These are phyloP conservation scores for Aspergillus ellipticus DNA, from an alignment of 495 filamentous ascomycete genomes.

Conservation along the genomic window DNA sequence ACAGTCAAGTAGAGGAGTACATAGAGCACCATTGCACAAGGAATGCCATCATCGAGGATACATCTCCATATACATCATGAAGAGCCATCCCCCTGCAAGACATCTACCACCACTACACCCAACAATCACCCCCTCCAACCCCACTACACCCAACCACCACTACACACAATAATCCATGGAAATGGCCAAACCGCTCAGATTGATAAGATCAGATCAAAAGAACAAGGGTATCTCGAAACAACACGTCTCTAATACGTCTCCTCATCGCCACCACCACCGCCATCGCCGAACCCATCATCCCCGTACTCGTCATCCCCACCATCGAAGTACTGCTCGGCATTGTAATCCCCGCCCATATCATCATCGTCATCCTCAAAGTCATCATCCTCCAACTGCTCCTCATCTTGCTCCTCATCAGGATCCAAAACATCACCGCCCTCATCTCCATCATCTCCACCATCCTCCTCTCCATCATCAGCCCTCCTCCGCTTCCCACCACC, in stretches of 20 bases:
- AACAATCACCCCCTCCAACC: neutral
- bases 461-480: constrained; percentile 31
- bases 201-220: constrained; percentile 11
- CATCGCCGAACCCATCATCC: constrained; percentile 47
- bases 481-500: constrained; percentile 23
- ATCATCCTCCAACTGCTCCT: constrained; percentile 54
- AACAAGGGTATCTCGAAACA: constrained; percentile 36
- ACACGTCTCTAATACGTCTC: constrained; percentile 38
- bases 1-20: no score
- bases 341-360: constrained; percentile 58
- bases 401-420: constrained; percentile 44
- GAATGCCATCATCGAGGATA: no score
- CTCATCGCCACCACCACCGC: constrained; percentile 48
- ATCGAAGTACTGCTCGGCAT: constrained; percentile 65
- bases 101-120: neutral
- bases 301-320: constrained; percentile 57
- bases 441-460: constrained; percentile 34
- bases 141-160: neutral
- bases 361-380: constrained; percentile 56
- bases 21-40: no score
- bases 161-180: constrained; percentile 5
- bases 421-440: constrained; percentile 32
- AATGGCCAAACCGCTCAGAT: constrained; percentile 4
- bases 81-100: neutral
- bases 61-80: no score